Base-by-base conservation (phyloP, 805 yeast genomes). In the Grigorovia humatica region DNA sequence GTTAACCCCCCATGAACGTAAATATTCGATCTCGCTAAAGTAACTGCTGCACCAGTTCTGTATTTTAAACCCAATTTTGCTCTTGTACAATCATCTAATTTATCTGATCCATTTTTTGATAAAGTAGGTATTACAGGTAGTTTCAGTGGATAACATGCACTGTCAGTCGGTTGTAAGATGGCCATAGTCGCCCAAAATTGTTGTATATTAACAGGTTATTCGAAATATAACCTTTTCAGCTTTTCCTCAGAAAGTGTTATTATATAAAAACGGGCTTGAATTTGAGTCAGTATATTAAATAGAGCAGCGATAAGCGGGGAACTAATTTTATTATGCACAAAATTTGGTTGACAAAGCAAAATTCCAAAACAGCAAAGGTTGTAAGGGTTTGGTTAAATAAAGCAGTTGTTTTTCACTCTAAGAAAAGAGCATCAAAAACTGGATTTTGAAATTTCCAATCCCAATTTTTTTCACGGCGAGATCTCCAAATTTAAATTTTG, bases 1-100 rank as follows among this genome's bases (percentile, higher is more conserved):
- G 82, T 77, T 17, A 82, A 67, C 0, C 93, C 93, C 7, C 90
- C 91, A 61, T 72, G 78, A 0, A 80, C 81, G 43, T 80, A 75
- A 1, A 85, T 70, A 48, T 80, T 72, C 15, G 90, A 83, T 56
- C 81, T 76, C 44, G 75, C 71, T 29, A 81, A 70, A 0, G 75
- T 68, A 1, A 81, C 69, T 0, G 88, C 79, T 1, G 88, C 78
- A 9, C 93, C 93, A 0, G 88, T 81, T 52, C 91, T 71, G 46
- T 75, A 77, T 49, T 79, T 80, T 54, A 84, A 67, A 49, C 78
- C 73, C 47, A 74, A 62, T 30, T 85, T 70, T 51, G 76, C 78
- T 57, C 80, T 84, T 5, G 59, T 57, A 4, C 60, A 51, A 44
- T 71, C 74, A 48, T 55, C 54, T n/a, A 55, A 15, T 15, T 15